Evolutionary conservation across 2,329 filamentous ascomycete genomes (phyloP).

Genomic region (Xylogone sp.): DNA sequence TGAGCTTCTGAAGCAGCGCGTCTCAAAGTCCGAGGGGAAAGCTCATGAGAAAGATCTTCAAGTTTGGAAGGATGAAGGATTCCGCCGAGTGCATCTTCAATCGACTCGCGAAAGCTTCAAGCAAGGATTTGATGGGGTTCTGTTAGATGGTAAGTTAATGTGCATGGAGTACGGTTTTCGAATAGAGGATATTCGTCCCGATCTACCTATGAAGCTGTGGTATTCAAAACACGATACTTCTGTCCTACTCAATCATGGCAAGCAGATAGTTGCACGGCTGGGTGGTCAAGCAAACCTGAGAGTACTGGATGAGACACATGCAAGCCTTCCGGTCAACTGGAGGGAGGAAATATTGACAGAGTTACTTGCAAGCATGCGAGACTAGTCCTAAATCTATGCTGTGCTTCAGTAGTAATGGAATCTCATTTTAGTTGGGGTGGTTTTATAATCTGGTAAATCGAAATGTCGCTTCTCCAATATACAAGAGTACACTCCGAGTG

Average conservation of each 20-base stretch:
- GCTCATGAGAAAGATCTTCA: conserved; percentile 21
- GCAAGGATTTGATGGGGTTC: conserved; percentile 27
- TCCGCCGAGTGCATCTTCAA: conserved; percentile 18
- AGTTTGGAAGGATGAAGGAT: conserved; percentile 18
- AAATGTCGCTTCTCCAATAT: too few species aligned
- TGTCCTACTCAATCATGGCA: conserved; percentile 31
- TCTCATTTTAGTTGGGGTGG: too few species aligned
- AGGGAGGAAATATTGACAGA: conserved; percentile 5
- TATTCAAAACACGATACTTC: conserved; percentile 30
- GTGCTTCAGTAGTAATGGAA: too few species aligned
- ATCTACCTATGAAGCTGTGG: conserved; percentile 33
- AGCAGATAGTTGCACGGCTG: conserved; percentile 26
- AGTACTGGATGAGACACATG: conserved; percentile 32
- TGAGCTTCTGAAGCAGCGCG: conserved; percentile 13
- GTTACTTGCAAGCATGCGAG: not conserved
- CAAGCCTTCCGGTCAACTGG: conserved; percentile 3
- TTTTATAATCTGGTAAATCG: too few species aligned
- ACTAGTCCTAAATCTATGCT: too few species aligned
- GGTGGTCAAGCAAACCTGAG: conserved; percentile 25
- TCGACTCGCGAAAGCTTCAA: conserved; percentile 21
- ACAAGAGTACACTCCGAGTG: too few species aligned
- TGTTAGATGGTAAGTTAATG: conserved; percentile 27
- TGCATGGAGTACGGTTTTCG: conserved; percentile 28
- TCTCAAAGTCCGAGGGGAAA: not conserved
- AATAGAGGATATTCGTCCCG: conserved; percentile 30